These are phyloP conservation scores for Rhizopogon roseolus DNA, from an alignment of 768 basidiomycete species.

Conservation along the genomic window DNA sequence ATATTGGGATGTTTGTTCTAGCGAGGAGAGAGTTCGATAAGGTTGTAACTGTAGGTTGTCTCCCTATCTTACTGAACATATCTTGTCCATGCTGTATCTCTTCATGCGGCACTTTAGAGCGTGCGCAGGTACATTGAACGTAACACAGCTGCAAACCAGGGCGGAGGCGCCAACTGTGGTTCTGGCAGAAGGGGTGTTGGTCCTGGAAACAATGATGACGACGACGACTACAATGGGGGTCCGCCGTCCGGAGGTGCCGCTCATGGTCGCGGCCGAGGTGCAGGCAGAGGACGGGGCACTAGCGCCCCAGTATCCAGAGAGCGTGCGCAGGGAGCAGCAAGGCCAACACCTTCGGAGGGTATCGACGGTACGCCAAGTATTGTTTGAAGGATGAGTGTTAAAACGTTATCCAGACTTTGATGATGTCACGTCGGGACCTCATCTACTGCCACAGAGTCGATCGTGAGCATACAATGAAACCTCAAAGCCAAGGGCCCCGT, in stretches of 20 bases:
- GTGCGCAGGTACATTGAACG: conserved; percentile 40
- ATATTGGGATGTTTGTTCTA: conserved; percentile 83
- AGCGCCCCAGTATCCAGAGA: conserved; percentile 15
- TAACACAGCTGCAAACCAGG: conserved; percentile 32
- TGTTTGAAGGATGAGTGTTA: neutral
- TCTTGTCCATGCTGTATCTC: too few species aligned
- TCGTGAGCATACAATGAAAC: conserved; percentile 2
- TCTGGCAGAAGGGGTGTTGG: conserved; percentile 31
- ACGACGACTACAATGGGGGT: conserved; percentile 20
- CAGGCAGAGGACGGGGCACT: conserved; percentile 11
- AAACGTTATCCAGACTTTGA: neutral
- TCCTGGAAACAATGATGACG: conserved; percentile 23
- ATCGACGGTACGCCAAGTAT: conserved; percentile 6
- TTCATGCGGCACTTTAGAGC: too few species aligned
- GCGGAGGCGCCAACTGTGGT: conserved; percentile 28
- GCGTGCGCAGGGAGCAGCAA: conserved; percentile 19
- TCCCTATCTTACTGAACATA: neutral
- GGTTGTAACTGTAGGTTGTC: conserved; percentile 53
- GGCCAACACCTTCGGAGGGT: conserved; percentile 15
- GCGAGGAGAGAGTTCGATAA: conserved; percentile 76
- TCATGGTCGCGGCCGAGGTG: conserved; percentile 16
- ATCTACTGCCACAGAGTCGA: conserved; percentile 6
- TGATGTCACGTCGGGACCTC: neutral
- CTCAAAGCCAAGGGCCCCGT: conserved; percentile 4
- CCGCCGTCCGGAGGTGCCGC: conserved; percentile 21